Conservation (phyloP, 306 rosid genomes). For the Vachellia collinsii region DNA sequence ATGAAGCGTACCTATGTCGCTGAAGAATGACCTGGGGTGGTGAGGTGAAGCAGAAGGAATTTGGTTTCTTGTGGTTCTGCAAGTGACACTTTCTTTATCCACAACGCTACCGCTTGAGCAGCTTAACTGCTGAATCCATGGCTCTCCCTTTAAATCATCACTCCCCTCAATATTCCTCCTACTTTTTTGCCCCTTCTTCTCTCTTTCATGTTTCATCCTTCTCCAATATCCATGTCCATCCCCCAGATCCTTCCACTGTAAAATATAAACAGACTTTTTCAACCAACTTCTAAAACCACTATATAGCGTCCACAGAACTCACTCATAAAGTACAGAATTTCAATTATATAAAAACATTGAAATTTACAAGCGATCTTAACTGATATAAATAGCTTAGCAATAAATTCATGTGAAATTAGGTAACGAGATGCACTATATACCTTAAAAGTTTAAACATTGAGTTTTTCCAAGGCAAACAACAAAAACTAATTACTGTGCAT, state of each 20-base stretch:
- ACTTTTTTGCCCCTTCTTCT: slow-evolving; percentile 27
- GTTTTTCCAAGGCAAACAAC: neutral
- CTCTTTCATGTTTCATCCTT: slow-evolving; percentile 50
- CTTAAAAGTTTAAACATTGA: neutral
- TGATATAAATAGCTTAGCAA: neutral
- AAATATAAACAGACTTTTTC: neutral
- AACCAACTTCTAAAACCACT: neutral
- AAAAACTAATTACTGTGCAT: neutral
- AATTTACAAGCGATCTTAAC: neutral
- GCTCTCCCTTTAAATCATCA: slow-evolving; percentile 42
- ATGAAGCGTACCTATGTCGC: slow-evolving; percentile 46
- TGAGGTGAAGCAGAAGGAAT: slow-evolving; percentile 22
- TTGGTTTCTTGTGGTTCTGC: slow-evolving; percentile 21
- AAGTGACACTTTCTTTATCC: slow-evolving; percentile 14
- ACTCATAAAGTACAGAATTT: neutral
- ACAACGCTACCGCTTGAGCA: slow-evolving; percentile 38
- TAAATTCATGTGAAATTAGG: neutral
- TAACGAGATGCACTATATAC: too few relatives aligned
- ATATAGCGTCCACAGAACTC: neutral
- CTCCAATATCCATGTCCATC: slow-evolving; percentile 64
- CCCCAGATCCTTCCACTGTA: slow-evolving; percentile 65
- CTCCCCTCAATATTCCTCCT: slow-evolving; percentile 28
- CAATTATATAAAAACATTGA: neutral
- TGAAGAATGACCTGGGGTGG: slow-evolving; percentile 28
- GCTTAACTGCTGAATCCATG: slow-evolving; percentile 69